These are phyloP conservation scores for Neofusicoccum umdonicola DNA, from an alignment of 2,329 filamentous ascomycete species.

Conservation along the genomic window DNA sequence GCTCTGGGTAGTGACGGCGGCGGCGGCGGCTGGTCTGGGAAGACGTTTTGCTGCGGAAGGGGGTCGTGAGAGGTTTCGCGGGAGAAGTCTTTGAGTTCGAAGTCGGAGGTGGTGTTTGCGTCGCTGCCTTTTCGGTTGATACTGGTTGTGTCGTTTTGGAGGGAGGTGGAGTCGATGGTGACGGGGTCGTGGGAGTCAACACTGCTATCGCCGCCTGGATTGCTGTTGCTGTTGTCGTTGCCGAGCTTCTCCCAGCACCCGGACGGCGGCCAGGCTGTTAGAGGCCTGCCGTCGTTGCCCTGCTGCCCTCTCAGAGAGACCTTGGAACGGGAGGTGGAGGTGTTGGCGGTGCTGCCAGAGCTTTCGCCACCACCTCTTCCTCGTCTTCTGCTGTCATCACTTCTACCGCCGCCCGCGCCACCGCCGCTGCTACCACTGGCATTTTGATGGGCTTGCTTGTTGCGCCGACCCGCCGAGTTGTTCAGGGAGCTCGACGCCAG, in stretches of 20 bases:
- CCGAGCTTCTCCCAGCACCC: constrained; percentile 3
- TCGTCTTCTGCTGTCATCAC: too few relatives aligned
- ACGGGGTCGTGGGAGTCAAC: not conserved
- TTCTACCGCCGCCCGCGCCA: not conserved
- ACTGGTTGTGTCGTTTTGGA: not conserved
- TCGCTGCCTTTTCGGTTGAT: not conserved
- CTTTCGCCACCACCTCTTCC: too few relatives aligned
- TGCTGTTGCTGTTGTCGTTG: not conserved
- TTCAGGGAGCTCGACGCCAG: not conserved
- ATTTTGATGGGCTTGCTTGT: not conserved
- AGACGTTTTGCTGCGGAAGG: too few relatives aligned
- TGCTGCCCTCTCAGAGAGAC: not conserved
- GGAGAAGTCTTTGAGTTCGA: not conserved
- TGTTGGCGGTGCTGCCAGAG: not conserved
- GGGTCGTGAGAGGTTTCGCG: not conserved
- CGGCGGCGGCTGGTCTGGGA: not conserved
- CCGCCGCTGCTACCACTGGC: not conserved
- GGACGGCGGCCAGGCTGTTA: not conserved
- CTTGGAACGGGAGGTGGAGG: too few relatives aligned
- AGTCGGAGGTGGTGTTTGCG: not conserved
- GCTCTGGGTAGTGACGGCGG: not conserved
- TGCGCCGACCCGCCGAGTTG: not conserved
- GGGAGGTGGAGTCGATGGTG: not conserved
- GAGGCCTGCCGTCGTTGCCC: not conserved
- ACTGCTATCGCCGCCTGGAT: not conserved